phyloP scores from a whole-genome alignment of 257 asterid genomes.

The Lycium barbarum region DNA sequence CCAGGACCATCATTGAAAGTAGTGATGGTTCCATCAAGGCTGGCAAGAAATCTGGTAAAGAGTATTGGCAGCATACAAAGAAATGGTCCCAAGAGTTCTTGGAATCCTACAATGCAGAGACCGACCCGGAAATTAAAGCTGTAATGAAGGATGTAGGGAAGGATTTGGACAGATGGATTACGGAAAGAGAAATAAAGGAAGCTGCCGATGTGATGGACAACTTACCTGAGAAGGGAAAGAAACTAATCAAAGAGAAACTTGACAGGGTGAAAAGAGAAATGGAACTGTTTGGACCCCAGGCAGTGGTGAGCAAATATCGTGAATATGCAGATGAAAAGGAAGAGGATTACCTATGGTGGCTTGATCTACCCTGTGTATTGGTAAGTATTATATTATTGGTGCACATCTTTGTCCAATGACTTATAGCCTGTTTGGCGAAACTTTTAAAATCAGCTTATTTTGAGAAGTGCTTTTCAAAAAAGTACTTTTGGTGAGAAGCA shows the following conservation, averaged over 20 bases:
- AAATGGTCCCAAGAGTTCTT: constrained; percentile 91
- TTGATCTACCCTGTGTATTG: constrained; percentile 82
- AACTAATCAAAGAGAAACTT: constrained; percentile 66
- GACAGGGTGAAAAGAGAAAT: constrained; percentile 88
- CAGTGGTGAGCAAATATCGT: constrained; percentile 92
- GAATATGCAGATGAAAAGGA: constrained; percentile 86
- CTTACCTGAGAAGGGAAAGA: constrained; percentile 76
- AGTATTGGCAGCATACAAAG: constrained; percentile 96
- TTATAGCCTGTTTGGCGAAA: no score
- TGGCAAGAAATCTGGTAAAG: constrained; percentile 82
- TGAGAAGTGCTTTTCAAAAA: no score
- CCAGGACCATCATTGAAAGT: constrained; percentile 78
- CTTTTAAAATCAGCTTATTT: no score
- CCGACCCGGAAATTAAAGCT: constrained; percentile 83
- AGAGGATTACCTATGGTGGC: constrained; percentile 98
- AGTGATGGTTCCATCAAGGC: constrained; percentile 87
- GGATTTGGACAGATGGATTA: constrained; percentile 94
- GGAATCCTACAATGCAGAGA: constrained; percentile 78
- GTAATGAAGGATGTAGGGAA: constrained; percentile 84
- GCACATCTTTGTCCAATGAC: no score
- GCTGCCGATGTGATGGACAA: constrained; percentile 76
- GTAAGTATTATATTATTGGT: constrained; percentile 42
- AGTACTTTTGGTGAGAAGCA: no score
- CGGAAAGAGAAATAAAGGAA: constrained; percentile 91
- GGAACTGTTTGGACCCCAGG: constrained; percentile 92